Evolutionary conservation across 306 rosid species (phyloP).

Genomic region (Cicer judaicum): DNA sequence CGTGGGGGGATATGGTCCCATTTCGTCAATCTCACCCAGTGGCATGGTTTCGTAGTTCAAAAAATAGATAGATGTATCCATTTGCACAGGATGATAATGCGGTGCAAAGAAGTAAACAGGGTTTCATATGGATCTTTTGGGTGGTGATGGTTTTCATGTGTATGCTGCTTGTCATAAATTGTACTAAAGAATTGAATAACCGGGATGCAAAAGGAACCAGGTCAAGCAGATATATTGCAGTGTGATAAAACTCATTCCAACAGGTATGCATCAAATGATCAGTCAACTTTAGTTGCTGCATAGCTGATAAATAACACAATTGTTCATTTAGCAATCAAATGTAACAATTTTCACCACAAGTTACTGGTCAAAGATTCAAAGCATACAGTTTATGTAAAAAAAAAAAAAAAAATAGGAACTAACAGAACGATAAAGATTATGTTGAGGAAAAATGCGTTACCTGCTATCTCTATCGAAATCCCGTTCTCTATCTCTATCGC

Average conservation of each 20-base stretch:
- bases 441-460: slow-evolving; percentile 46
- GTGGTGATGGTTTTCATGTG: neutral
- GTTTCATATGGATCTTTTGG: neutral
- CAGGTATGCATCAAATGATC: neutral
- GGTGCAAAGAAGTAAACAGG: neutral
- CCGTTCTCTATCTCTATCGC: slow-evolving; percentile 69
- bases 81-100: neutral
- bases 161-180: neutral
- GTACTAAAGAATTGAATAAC: slow-evolving; percentile 1
- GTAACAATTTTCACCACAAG: neutral
- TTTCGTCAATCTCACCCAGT: neutral
- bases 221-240: slow-evolving; percentile 1
- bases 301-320: slow-evolving; percentile 17
- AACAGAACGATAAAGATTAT: neutral
- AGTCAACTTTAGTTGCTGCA: neutral
- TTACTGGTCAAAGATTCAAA: neutral
- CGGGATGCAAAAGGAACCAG: slow-evolving; percentile 5
- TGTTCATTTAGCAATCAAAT: slow-evolving; percentile 5
- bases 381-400: neutral
- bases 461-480: slow-evolving; percentile 81
- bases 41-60: neutral
- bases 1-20: neutral
- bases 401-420: neutral
- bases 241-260: neutral
- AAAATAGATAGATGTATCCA: neutral